Base-by-base conservation (phyloP, 2,329 filamentous ascomycete genomes). In the Bertia moriformis region DNA sequence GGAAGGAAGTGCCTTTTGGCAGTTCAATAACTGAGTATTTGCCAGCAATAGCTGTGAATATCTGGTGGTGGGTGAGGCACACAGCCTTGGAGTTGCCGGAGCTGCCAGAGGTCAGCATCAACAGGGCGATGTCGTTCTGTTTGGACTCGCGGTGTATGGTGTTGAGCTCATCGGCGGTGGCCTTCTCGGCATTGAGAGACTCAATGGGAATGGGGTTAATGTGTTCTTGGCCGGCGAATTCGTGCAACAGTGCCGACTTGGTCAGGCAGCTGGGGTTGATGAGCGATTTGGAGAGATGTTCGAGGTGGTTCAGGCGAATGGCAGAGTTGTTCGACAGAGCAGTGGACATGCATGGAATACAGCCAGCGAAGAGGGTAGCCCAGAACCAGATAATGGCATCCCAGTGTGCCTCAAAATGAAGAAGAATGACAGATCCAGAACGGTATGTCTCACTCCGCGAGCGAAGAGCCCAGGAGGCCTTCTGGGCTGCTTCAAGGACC, bases 61-160 rank as follows among this genome's bases (percentile, higher is more conserved):
- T 45, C 46, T 71, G 66, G 0, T 42, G 38, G 40, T 69, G 61
- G 0, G 49, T 55, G 1, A 71, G 51, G 1, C 43, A 45, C 1
- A 72, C 69, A 0, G 65, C 67, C 47, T 73, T 73, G 3, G 64
- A 53, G 38, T 62, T 59, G 2, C 67, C 67, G 14, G 63, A 67
- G 44, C 60, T 66, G 3, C 69, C 69, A 1, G 67, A 72, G 1
- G 69, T 73, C 3, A 73, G 51, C 63, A 71, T 67, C 2, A 69
- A 49, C 1, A 57, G 46, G 3, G 59, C 59, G 2, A 51, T 24
- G 13, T 47, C 40, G 4, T 22, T 24, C 18, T 14, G 39, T 29
- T 22, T 35, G 10, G 12, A 10, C 10, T 35, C 32, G 7, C 17
- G 10, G 7, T 12, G 7, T 7, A 18, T 14, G 12, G 15, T 35